Base-by-base conservation (phyloP, 1,284 basidiomycete species). In the Sanghuangporus sanghuang region DNA sequence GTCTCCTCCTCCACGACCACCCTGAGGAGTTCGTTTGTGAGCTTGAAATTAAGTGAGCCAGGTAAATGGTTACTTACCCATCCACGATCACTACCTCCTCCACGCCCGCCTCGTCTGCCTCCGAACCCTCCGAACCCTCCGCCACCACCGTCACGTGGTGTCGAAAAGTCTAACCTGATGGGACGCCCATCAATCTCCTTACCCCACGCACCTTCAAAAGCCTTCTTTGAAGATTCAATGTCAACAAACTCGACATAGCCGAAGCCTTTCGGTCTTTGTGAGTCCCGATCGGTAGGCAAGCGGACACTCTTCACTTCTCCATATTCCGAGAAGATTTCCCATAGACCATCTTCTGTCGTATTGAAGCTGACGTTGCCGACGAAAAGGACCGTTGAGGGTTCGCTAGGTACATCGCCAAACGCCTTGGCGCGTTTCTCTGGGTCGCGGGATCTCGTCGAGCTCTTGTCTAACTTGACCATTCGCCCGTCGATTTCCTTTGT, bases 231-330 rank as follows among this genome's bases (percentile, higher is more conserved):
- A 67, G 84, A 78, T 53, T 89, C 91, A 58, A 94, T 74, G 68
- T 90, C 86, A 67, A 87, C 86, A 75, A 96, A 98, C 77, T 98
- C 95, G 73, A 98, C 92, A 78, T 99, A 99, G 54, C 89, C 97
- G 77, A 96, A 99, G 71, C 97, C 97, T 78, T 98, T 99, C 63
- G 93, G 89, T 68, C 84, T 84, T 55, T 94, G 95, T 5, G 91
- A 85, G 64, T 99, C 97, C 66, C 92, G 84, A 76, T 99, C 96
- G 60, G 95, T 98, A 36, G 96, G 95, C 62, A 99, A 78, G 67
- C 96, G 86, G 57, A 99, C 94, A 69, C 81, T 90, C 77, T 93
- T 91, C 61, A 98, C 87, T 67, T 91, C 87, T 59, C 96, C 96
- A 74, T 89, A 90, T 73, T 95, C 93, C 69, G 87, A 88, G 76